A percentile compares a stretch with the other conserved stretches of the same genome.
Evolutionary conservation across 306 rosid species (phyloP).

Genomic region (Acacia acuminata): DNA sequence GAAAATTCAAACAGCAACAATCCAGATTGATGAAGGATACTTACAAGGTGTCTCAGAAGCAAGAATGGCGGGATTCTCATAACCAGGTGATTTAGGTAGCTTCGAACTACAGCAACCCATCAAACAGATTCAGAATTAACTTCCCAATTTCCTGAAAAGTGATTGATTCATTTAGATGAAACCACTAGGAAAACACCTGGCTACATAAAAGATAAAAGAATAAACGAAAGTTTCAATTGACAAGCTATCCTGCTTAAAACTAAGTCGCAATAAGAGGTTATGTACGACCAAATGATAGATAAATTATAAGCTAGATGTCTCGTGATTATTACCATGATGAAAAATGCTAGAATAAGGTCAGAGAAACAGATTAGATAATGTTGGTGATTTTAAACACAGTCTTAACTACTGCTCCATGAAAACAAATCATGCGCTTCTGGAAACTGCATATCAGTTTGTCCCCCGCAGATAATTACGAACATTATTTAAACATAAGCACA

Average conservation of each 20-base stretch:
- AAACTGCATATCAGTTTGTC: not conserved
- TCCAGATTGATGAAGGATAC: conserved; percentile 39
- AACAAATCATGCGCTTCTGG: not conserved
- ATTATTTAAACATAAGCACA: not conserved
- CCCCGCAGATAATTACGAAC: not conserved
- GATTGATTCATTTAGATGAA: conserved; percentile 22
- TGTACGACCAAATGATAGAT: no score
- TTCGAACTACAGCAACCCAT: conserved; percentile 85
- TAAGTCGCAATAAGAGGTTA: not conserved
- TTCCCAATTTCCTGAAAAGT: conserved; percentile 25
- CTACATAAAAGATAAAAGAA: conserved; percentile 23
- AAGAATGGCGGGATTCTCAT: conserved; percentile 73
- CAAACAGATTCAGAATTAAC: conserved; percentile 36
- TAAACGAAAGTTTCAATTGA: conserved; percentile 7
- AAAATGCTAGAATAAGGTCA: not conserved
- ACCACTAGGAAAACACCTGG: conserved; percentile 19
- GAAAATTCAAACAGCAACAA: conserved; percentile 21
- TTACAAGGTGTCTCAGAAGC: conserved; percentile 96
- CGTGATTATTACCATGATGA: not conserved
- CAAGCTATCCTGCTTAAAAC: not conserved
- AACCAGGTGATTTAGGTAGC: conserved; percentile 45
- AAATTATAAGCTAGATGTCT: not conserved
- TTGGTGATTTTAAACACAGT: not conserved
- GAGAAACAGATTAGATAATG: not conserved
- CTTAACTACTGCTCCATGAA: not conserved